phyloP scores from a whole-genome alignment of 1,284 basidiomycete genomes.

The Pseudozyma hubeiensis region DNA sequence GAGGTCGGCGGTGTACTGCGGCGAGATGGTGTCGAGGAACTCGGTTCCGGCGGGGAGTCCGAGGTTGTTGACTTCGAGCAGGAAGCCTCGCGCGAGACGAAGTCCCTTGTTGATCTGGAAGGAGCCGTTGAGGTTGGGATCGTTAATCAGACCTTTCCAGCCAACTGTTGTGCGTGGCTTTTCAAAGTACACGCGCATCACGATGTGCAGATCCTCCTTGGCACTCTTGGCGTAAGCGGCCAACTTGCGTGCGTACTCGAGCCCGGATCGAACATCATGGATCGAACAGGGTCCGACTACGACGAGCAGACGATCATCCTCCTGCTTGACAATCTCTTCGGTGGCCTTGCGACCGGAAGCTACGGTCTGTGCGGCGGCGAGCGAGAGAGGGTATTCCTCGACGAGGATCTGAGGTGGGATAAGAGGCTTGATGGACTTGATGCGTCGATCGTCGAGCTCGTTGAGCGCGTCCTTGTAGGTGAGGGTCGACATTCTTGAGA shows the following conservation, averaged over 20 bases:
- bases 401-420: constrained; percentile 65
- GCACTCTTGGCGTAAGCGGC: constrained; percentile 82
- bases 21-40: constrained; percentile 80
- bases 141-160: constrained; percentile 98
- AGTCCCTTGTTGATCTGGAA: constrained; percentile 98
- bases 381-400: constrained; percentile 64
- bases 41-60: constrained; percentile 70
- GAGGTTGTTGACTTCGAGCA: constrained; percentile 74
- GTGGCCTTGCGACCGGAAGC: constrained; percentile 53
- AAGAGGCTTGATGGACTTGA: constrained; percentile 65
- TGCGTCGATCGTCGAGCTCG: constrained; percentile 66
- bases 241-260: constrained; percentile 72
- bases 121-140: constrained; percentile 81
- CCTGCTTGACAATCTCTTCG: constrained; percentile 61
- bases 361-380: constrained; percentile 58
- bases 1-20: constrained; percentile 95
- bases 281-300: constrained; percentile 67
- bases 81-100: constrained; percentile 85
- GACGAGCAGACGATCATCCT: constrained; percentile 65
- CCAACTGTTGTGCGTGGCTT: constrained; percentile 85
- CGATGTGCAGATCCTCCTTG: constrained; percentile 87
- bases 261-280: constrained; percentile 64
- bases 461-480: constrained; percentile 59
- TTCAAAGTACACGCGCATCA: constrained; percentile 76
- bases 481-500: constrained; percentile 18